Evolutionary conservation across 225 moss, liverwort and hornwort genomes (phyloP).

Genomic region (Marchantia paleacea): DNA sequence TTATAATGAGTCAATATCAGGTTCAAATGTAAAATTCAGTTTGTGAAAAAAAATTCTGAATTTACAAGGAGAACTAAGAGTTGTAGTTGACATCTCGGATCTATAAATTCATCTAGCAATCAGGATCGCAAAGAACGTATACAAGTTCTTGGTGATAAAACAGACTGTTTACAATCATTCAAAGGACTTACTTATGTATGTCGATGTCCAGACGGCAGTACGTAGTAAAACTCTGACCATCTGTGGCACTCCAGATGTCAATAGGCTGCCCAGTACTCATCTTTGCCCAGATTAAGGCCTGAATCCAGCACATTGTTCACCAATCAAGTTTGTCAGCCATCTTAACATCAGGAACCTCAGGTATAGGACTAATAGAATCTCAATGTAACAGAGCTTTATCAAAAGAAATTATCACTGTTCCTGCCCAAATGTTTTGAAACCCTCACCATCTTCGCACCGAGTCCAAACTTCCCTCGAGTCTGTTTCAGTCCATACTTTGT

Average conservation of each 20-base stretch:
- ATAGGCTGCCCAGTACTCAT: conserved; percentile 99
- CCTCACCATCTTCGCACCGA: conserved; percentile 94
- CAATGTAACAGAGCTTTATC: neutral
- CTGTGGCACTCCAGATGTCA: conserved; percentile 84
- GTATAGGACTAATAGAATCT: neutral
- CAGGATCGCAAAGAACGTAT: no score
- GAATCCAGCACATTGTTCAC: conserved; percentile 8
- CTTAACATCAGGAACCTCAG: neutral
- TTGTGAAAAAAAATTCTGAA: neutral
- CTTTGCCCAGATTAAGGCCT: conserved; percentile 98
- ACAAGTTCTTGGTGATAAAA: neutral
- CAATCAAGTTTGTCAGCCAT: neutral
- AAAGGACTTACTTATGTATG: conserved; percentile 74
- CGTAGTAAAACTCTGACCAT: conserved; percentile 68
- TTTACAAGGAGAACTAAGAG: no score
- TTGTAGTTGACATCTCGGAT: no score
- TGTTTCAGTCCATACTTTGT: conserved; percentile 98
- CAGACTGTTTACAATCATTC: neutral
- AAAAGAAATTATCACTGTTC: neutral
- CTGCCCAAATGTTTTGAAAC: neutral
- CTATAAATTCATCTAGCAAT: neutral
- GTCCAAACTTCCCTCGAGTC: conserved; percentile 94
- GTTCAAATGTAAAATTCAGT: neutral
- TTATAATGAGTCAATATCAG: neutral
- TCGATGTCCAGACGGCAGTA: conserved; percentile 95